These are phyloP conservation scores for Micractinium conductrix DNA, from an alignment of 139 green algal genomes.

Conservation along the genomic window DNA sequence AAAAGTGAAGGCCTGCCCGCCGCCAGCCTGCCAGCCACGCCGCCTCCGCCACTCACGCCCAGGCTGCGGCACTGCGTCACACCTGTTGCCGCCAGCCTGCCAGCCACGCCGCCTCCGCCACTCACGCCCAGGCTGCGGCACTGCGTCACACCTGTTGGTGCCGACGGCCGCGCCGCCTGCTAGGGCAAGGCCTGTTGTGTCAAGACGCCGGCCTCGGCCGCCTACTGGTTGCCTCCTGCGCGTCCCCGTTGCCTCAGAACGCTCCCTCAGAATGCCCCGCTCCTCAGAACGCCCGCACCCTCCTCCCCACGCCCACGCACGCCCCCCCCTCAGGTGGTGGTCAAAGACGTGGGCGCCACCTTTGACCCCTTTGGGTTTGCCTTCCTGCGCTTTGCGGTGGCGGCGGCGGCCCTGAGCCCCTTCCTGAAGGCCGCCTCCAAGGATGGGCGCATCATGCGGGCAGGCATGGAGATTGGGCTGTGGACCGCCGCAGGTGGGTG, in stretches of 20 bases:
- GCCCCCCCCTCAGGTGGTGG: conserved; percentile 41
- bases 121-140: not conserved
- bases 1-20: not conserved
- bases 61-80: not conserved
- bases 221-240: not conserved
- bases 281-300: not conserved
- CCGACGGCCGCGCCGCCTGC: not conserved
- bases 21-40: not conserved
- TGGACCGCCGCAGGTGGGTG: conserved; percentile 38
- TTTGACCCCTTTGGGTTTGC: conserved; percentile 48
- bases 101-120: not conserved
- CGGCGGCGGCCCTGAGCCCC: conserved; percentile 48
- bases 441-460: conserved; percentile 28
- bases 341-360: conserved; percentile 42
- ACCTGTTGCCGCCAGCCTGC: not conserved
- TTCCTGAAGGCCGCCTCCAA: conserved; percentile 35
- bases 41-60: not conserved
- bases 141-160: too few species aligned
- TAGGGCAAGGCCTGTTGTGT: not conserved
- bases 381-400: conserved; percentile 51
- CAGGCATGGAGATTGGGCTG: conserved; percentile 51
- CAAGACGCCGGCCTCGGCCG: not conserved
- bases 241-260: not conserved
- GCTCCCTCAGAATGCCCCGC: too few species aligned
- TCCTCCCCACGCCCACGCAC: not conserved